Evolutionary conservation across 257 asterid species (phyloP).

Genomic region (Forsythia viridissima): DNA sequence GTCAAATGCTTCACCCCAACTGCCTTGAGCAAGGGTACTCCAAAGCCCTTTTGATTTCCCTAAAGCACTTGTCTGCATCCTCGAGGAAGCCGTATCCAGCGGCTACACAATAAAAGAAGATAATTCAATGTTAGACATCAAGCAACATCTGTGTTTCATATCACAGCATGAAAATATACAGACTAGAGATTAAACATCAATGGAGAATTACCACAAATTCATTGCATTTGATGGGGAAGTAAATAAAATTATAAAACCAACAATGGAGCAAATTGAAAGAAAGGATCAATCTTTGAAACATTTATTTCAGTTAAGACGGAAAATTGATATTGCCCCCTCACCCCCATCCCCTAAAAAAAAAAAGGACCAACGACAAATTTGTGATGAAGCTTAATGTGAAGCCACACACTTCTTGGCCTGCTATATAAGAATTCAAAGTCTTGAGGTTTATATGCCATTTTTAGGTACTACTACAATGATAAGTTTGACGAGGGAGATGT

Average conservation of each 20-base stretch:
- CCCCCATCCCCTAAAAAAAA: neutral
- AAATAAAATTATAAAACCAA: too few relatives aligned
- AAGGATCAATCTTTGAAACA: too few relatives aligned
- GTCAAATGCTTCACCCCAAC: conserved; percentile 77
- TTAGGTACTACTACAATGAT: too few relatives aligned
- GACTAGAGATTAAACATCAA: too few relatives aligned
- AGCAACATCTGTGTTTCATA: neutral
- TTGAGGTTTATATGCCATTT: too few relatives aligned
- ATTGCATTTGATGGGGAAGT: neutral
- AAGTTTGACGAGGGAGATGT: neutral
- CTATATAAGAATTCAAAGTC: too few relatives aligned
- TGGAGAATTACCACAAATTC: neutral
- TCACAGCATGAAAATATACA: neutral
- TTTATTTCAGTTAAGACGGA: too few relatives aligned
- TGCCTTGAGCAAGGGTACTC: conserved; percentile 74
- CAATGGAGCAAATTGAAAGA: too few relatives aligned
- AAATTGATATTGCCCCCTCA: neutral
- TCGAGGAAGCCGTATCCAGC: conserved; percentile 85
- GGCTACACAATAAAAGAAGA: conserved; percentile 52
- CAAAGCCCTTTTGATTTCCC: conserved; percentile 86
- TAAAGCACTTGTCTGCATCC: conserved; percentile 91
- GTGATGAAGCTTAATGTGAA: neutral
- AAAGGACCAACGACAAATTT: neutral
- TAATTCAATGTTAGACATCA: conserved; percentile 17
- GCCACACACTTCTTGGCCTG: neutral